Evolutionary conservation across 768 basidiomycete genomes (phyloP).

Genomic region (Rhizopogon rudus): DNA sequence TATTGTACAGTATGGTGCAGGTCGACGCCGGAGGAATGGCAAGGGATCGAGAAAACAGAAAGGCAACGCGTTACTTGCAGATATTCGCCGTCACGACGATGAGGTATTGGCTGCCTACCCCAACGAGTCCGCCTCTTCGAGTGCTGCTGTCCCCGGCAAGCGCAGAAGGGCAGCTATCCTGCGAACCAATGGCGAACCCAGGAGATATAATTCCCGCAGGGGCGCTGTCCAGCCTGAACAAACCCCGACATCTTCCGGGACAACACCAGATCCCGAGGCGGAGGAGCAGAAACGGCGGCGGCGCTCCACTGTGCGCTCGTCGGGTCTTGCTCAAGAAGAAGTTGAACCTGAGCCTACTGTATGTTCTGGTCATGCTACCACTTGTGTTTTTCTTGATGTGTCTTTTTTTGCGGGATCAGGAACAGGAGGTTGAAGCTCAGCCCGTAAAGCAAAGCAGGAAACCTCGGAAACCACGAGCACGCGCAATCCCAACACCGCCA

Average conservation of each 20-base stretch:
- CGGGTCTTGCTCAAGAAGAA: slow-evolving; percentile 26
- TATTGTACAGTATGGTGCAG: slow-evolving; percentile 59
- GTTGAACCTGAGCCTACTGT: slow-evolving; percentile 10
- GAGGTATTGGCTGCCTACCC: slow-evolving; percentile 19
- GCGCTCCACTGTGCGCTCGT: slow-evolving; percentile 27
- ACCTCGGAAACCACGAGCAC: slow-evolving; percentile 27
- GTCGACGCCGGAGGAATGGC: slow-evolving; percentile 56
- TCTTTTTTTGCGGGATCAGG: background rate
- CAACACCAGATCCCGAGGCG: slow-evolving; percentile 67
- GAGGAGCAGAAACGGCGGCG: slow-evolving; percentile 44
- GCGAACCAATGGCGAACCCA: slow-evolving; percentile 28
- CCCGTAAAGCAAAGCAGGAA: slow-evolving; percentile 26
- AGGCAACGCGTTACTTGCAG: slow-evolving; percentile 75
- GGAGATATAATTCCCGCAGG: slow-evolving; percentile 33
- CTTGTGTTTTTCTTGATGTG: background rate
- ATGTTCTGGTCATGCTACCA: background rate
- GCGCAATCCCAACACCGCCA: slow-evolving; percentile 18
- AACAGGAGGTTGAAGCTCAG: slow-evolving; percentile 25
- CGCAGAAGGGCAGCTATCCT: slow-evolving; percentile 33
- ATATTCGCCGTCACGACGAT: slow-evolving; percentile 75
- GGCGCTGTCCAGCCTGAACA: slow-evolving; percentile 41
- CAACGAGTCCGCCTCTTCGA: slow-evolving; percentile 21
- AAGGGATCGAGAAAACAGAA: slow-evolving; percentile 64
- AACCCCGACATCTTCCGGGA: slow-evolving; percentile 36
- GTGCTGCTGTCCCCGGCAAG: slow-evolving; percentile 25